Evolutionary conservation across 2,329 filamentous ascomycete genomes (phyloP).

Genomic region (Leptographium wingfieldii): DNA sequence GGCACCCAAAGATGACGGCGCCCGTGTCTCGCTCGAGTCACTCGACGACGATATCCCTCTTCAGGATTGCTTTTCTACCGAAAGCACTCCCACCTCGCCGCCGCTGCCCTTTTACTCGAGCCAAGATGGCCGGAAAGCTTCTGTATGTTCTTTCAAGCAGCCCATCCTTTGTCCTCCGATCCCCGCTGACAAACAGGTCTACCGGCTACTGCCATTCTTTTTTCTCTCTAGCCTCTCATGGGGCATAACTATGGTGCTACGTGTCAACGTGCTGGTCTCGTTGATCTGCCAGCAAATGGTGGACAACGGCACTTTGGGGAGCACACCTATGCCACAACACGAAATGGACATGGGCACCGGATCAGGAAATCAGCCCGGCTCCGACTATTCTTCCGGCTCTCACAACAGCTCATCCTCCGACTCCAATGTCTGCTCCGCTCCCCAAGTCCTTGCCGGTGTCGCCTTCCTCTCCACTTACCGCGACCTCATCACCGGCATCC

Average conservation of each 20-base stretch:
- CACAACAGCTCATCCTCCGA: background rate
- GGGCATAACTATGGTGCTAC: background rate
- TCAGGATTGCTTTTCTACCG: background rate
- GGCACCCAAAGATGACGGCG: background rate
- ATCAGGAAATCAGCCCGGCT: too few relatives aligned
- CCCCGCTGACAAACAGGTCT: background rate
- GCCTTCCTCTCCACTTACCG: background rate
- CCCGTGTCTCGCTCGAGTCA: too few relatives aligned
- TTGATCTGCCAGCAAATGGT: background rate
- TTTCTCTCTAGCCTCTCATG: background rate
- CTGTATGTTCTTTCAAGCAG: background rate
- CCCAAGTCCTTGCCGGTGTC: background rate
- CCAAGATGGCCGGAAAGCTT: background rate
- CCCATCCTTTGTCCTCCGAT: background rate
- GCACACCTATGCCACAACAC: background rate
- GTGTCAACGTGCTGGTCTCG: slow-evolving; percentile 1
- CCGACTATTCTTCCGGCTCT: background rate
- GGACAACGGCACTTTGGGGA: background rate
- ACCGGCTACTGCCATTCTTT: background rate
- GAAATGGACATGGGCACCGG: background rate
- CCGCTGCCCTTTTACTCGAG: background rate
- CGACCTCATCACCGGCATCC: background rate
- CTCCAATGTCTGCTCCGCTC: background rate
- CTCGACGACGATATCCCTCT: background rate
- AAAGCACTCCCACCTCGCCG: background rate